These are phyloP conservation scores for Xylaria grammica DNA, from an alignment of 495 filamentous ascomycete species.

Conservation along the genomic window DNA sequence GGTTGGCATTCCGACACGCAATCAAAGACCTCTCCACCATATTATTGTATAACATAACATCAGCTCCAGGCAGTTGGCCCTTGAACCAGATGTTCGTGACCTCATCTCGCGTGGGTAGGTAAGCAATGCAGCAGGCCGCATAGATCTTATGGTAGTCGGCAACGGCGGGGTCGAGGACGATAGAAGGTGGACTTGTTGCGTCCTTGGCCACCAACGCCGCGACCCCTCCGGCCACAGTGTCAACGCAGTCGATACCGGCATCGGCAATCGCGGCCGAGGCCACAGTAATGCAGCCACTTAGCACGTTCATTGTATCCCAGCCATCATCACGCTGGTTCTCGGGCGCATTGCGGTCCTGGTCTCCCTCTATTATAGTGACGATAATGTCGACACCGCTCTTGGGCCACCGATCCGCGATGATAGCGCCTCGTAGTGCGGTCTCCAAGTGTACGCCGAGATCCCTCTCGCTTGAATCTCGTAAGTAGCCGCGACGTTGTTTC, in stretches of 20 bases:
- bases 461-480: constrained; percentile 83
- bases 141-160: constrained; percentile 77
- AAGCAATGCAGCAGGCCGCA: constrained; percentile 88
- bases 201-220: constrained; percentile 71
- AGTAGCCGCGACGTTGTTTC: constrained; percentile 77
- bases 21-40: constrained; percentile 50
- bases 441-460: constrained; percentile 92
- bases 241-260: constrained; percentile 94
- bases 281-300: constrained; percentile 91
- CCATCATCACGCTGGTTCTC: constrained; percentile 64
- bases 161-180: constrained; percentile 85
- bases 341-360: constrained; percentile 58
- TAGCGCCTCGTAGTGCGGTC: constrained; percentile 83
- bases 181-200: constrained; percentile 41
- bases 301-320: constrained; percentile 78
- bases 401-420: constrained; percentile 93
- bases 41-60: constrained; percentile 45
- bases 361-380: constrained; percentile 90
- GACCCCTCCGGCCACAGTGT: constrained; percentile 86
- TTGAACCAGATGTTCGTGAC: constrained; percentile 94
- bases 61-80: constrained; percentile 59
- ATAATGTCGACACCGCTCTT: constrained; percentile 95
- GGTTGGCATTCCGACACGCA: constrained; percentile 48
- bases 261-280: constrained; percentile 95
- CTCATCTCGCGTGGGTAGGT: constrained; percentile 85